Percentiles rank a stretch among this genome's conserved stretches.
These are phyloP conservation scores for Aspergillus indologenus DNA, from an alignment of 495 filamentous ascomycete genomes.

Conservation along the genomic window DNA sequence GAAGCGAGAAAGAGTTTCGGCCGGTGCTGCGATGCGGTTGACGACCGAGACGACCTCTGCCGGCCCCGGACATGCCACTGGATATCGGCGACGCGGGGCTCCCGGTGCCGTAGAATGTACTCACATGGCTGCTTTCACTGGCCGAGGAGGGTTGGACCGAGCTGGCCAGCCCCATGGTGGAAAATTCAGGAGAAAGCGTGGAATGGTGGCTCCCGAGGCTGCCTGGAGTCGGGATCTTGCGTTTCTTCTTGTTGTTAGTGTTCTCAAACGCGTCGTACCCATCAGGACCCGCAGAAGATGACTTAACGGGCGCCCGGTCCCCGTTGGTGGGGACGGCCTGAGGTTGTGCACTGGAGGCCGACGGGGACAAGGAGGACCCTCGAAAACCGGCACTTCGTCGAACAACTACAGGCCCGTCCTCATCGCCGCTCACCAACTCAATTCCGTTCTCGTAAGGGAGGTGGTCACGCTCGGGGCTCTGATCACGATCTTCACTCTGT, in stretches of 20 bases:
- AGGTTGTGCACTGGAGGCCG: constrained; percentile 28
- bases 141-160: constrained; percentile 40
- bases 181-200: constrained; percentile 58
- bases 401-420: constrained; percentile 45
- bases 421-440: constrained; percentile 46
- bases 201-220: constrained; percentile 61
- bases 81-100: constrained; percentile 48
- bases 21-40: constrained; percentile 49
- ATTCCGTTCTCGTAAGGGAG: constrained; percentile 37
- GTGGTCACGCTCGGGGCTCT: constrained; percentile 49
- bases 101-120: constrained; percentile 56
- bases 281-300: constrained; percentile 54
- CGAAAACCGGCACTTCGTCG: constrained; percentile 45
- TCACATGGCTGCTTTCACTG: constrained; percentile 47
- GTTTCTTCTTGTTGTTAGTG: constrained; percentile 98
- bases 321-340: constrained; percentile 24
- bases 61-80: constrained; percentile 71
- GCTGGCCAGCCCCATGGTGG: constrained; percentile 57
- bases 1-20: constrained; percentile 59
- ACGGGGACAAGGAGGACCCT: constrained; percentile 37
- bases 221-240: constrained; percentile 91
- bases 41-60: constrained; percentile 74
- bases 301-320: constrained; percentile 31
- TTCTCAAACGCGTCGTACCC: constrained; percentile 98
- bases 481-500: constrained; percentile 41